Evolutionary conservation across 805 yeast species (phyloP).

Genomic region (Kazachstania africana): DNA sequence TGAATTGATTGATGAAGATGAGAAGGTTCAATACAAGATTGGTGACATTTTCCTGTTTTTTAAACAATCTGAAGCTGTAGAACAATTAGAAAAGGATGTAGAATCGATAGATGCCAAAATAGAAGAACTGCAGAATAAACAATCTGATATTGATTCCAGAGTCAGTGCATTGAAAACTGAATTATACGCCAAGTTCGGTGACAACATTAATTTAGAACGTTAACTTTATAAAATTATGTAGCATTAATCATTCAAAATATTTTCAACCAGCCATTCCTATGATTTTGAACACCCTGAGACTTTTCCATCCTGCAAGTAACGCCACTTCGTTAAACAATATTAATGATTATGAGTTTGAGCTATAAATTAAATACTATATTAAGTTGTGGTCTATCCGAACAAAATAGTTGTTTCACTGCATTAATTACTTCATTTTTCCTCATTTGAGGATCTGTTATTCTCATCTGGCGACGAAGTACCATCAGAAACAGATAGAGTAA

Average conservation of each 20-base stretch:
- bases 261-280: no score
- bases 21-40: constrained; percentile 58
- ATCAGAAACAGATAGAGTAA: constrained; percentile 1
- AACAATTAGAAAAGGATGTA: constrained; percentile 52
- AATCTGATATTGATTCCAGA: constrained; percentile 41
- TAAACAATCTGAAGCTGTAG: constrained; percentile 54
- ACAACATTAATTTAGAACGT: constrained; percentile 74
- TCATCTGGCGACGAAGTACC: constrained; percentile 1
- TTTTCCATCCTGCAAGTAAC: no score
- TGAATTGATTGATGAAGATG: constrained; percentile 74
- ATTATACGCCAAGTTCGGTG: constrained; percentile 84
- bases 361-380: no score
- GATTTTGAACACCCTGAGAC: neutral
- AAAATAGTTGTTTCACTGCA: no score
- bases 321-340: no score
- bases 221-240: no score
- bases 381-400: no score
- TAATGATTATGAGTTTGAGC: no score
- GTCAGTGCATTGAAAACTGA: constrained; percentile 53
- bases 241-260: no score
- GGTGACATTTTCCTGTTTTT: constrained; percentile 71
- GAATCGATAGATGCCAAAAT: constrained; percentile 42
- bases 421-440: no score
- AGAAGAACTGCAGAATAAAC: constrained; percentile 31
- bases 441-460: no score